These are phyloP conservation scores for Kodamaea arcana DNA, from an alignment of 1,139 yeast genomes.

Conservation along the genomic window DNA sequence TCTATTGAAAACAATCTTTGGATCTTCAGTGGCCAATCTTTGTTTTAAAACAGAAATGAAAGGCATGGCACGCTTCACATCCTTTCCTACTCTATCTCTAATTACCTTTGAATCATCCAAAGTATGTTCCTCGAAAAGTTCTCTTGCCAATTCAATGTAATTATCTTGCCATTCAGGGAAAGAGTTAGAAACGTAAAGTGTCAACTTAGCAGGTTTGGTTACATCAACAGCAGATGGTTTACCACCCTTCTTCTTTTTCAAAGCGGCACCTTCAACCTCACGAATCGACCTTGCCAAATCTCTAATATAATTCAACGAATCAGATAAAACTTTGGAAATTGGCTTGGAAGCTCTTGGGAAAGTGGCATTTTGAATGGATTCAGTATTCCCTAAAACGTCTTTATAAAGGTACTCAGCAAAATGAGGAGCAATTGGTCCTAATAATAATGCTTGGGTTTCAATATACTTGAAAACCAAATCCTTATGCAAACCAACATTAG, in stretches of 20 bases:
- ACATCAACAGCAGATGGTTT: slow-evolving; percentile 69
- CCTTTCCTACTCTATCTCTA: slow-evolving; percentile 65
- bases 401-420: slow-evolving; percentile 87
- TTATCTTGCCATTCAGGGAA: slow-evolving; percentile 97
- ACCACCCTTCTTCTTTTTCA: slow-evolving; percentile 90
- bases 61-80: slow-evolving; percentile 97
- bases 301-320: slow-evolving; percentile 76
- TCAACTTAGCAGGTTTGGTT: slow-evolving; percentile 65
- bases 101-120: slow-evolving; percentile 60
- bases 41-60: slow-evolving; percentile 82
- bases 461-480: slow-evolving; percentile 79
- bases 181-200: slow-evolving; percentile 67
- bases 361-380: slow-evolving; percentile 64
- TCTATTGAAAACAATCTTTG: slow-evolving; percentile 80
- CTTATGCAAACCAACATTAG: slow-evolving; percentile 68
- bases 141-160: slow-evolving; percentile 80
- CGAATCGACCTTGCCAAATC: slow-evolving; percentile 76
- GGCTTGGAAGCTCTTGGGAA: slow-evolving; percentile 78
- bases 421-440: slow-evolving; percentile 95
- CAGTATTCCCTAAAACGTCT: slow-evolving; percentile 61
- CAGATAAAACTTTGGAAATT: slow-evolving; percentile 55
- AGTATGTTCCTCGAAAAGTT: slow-evolving; percentile 61
- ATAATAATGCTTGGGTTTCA: slow-evolving; percentile 75
- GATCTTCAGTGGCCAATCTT: slow-evolving; percentile 64
- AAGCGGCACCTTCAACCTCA: slow-evolving; percentile 83